Evolutionary conservation across 495 filamentous ascomycete genomes (phyloP), one percentile per base, ranked within the genome.

Genomic region (Geoglossum glabrum): DNA sequence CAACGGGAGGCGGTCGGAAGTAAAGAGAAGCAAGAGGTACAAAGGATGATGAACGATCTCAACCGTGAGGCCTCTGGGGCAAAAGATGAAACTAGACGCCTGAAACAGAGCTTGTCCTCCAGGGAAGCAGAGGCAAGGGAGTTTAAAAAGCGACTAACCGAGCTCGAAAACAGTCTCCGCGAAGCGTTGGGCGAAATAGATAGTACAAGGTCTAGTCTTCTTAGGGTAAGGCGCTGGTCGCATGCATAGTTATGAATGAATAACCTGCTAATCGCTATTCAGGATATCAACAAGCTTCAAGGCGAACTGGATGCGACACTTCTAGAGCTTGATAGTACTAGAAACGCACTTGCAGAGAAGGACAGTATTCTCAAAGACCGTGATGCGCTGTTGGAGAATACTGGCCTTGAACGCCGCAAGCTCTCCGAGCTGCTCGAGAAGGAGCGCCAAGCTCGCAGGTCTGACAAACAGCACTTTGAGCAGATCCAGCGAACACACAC

Each of bases 391-490:
- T 79, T 98, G 17, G 92, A 98, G 69, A 85, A 79, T 54, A 82
- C 90, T 63, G 86, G 81, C 0, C 80, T 95, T 45, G 92, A 98
- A 65, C 84, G 79, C 31, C 79, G 85, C 54, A 89, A 89, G 64
- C 72, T 97, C 28, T 80, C 80, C 6, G 90, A 97, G 55, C 73
- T 95, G 49, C 80, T 97, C 30, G 92, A 98, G 30, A 90, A 90
- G 56, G 92, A 98, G 70, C 82, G 88, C 33, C 79, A 86, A 62
- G 80, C 80, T 52, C 87, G 92, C 58, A 80, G 85, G 40, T 82
- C 84, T 55, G 87, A 92, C 60, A 89, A 87, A 65, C 76, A 85
- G 59, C 81, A 90, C 40, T 88, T 89, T 60, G 92, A 97, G 62
- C 82, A 85, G 45, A 81, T 86, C 61, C 82, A 93, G 64, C 88